A percentile compares a stretch with the other conserved stretches of the same genome.
Conservation (phyloP, 352 stramenopile genomes). For the Phytophthora hybrid region DNA sequence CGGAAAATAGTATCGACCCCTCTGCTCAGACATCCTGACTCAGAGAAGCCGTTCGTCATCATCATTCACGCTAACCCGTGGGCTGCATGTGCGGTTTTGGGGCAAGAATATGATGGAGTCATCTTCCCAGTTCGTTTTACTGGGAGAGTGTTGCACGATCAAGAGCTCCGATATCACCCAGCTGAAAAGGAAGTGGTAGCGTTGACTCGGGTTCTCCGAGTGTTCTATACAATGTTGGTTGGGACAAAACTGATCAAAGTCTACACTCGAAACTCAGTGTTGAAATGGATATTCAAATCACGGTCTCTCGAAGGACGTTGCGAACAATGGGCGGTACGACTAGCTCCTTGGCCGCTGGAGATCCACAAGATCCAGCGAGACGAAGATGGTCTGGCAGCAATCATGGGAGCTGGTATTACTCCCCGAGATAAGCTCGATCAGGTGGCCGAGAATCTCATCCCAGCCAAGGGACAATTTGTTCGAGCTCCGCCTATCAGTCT, state of each 20-base stretch:
- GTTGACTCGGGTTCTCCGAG: background rate
- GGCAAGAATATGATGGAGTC: background rate
- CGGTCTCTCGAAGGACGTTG: too few relatives aligned
- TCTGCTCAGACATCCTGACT: background rate
- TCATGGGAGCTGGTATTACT: background rate
- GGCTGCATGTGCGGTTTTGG: background rate
- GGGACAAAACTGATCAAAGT: background rate
- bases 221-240: background rate
- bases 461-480: too few relatives aligned
- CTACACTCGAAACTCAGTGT: background rate
- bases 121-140: background rate
- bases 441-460: background rate
- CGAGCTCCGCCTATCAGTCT: too few relatives aligned
- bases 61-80: background rate
- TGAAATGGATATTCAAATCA: too few relatives aligned
- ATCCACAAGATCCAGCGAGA: background rate
- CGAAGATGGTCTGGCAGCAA: background rate
- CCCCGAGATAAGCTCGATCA: background rate
- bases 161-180: background rate
- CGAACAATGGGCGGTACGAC: too few relatives aligned
- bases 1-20: background rate
- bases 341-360: too few relatives aligned
- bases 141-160: background rate
- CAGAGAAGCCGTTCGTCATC: background rate
- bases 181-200: slow-evolving; percentile 1